Base-by-base conservation (phyloP, 2,329 filamentous ascomycete genomes). In the Fusarium papillatum region DNA sequence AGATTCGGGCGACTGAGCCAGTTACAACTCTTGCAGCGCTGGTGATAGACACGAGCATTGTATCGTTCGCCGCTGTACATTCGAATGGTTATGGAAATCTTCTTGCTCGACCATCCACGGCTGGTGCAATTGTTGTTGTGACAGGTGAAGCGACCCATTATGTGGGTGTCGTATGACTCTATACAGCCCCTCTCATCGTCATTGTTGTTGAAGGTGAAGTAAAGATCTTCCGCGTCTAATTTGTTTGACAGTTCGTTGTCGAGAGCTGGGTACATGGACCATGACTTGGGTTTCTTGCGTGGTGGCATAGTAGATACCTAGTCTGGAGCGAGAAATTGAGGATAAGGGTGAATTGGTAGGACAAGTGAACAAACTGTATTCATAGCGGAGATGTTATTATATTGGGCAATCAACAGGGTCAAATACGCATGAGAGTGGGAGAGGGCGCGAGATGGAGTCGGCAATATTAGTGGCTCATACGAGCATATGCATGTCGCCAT, bases 1-100 rank as follows among this genome's bases (percentile, higher is more conserved):
- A 85, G 63, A 4, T 4, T 57, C 1, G 84, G 78, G 9, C 38
- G 60, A 17, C 81, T 81, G 3, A 84, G 71, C 6, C 7, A 14
- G 0, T 82, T 73, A 75, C 82, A 86, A 2, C 8, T 3, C 9
- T 64, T 75, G 79, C 85, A 87, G 1, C 79, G 80, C 66, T 86
- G 85, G 48, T 83, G 78, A 69, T 82, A 86, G 0, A 86, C 82
- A 3, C 79, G 50, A 0, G 80, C 84, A 62, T 85, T 84, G 75
- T 86, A 86, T 6, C 75, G 71, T 7, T 77, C 59, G 0, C 46
- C 57, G 0, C 29, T 31, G 50, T 84, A 86, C 41, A 76, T 67
- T 11, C 82, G 79, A 22, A 86, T 86, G 1, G 73, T 76, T 17
- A 84, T 81, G 9, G 81, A 72, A 19, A 86, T 81, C 36, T 46